Evolutionary conservation across 1,284 basidiomycete species (phyloP), one percentile per base, ranked within the genome.

Genomic region (Rhodotorula sp.): DNA sequence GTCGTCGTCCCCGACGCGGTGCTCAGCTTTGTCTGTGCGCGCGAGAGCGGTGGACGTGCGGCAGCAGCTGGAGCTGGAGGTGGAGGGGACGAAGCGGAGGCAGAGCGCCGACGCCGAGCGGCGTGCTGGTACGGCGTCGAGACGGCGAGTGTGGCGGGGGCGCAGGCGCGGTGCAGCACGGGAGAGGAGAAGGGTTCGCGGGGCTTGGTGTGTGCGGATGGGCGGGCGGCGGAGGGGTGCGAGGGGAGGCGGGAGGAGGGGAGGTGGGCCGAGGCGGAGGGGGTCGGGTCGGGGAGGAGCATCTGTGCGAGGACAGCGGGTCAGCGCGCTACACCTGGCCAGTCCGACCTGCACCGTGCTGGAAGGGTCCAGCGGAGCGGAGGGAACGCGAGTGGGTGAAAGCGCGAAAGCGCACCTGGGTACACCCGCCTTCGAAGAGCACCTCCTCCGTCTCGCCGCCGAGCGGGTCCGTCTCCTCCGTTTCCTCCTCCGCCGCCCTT

Each of bases 271-370:
- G 50, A n/a, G 44, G 16, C 23, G 44, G 57, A 58, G 16, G 57
- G 57, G 19, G 60, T 61, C 7, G 60, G 60, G 49, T 41, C 27
- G 60, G 60, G 60, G 60, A 61, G 60, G 49, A 61, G 21, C 49
- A 61, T 61, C 60, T 61, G 60, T 10, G 46, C 1, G 27, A 1
- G 9, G 13, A 46, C 5, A 48, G 4, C 21, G 34, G 34, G 14
- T 34, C 19, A 8, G 58, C 25, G 4, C 34, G 16, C 13, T 16
- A 10, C 41, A 10, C n/a, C 1, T 45, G 4, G 21, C 4, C 14
- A 13, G 53, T 27, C 5, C 10, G 13, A 16, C n/a, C 1, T 9
- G 44, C 3, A n/a, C n/a, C 14, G 14, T 3, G 9, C n/a, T 1
- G 34, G 4, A 25, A 10, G 46, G 9, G 44, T 9, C 14, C 4